Base-by-base conservation (phyloP, 306 rosid genomes). In the Alnus rubra region DNA sequence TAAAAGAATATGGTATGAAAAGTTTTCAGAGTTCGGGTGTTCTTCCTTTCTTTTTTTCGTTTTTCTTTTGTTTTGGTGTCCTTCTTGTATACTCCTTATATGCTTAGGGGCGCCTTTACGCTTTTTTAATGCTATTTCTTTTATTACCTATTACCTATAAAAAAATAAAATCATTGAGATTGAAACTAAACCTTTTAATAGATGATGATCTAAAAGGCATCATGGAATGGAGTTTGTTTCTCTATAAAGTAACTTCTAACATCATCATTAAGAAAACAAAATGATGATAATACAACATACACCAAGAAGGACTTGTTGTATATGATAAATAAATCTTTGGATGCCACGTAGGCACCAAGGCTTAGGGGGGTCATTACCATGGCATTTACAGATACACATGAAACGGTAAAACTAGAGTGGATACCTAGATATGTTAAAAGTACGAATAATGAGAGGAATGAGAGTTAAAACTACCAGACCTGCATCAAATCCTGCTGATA, bases 401-500 rank as follows among this genome's bases (percentile, higher is more conserved):
- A 70, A 56, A 5, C 4, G 49, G 51, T 33, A 60, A 54, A 72
- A 9, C 9, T 44, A 19, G 19, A 33, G 23, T 63, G 19, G 35
- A 63, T 2, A 47, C 15, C 33, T 12, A 60, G 39, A 35, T 10
- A 33, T 1, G 47, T 14, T 13, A n/a, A 1, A 63, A 64, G 70
- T 14, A 73, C n/a, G n/a, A 72, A 45, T 19, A 7, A 39, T 2
- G 52, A 56, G 50, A 33, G 33, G 58, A 45, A 58, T 8, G 5
- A 73, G 2, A 60, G 13, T 16, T 51, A 47, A 67, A 59, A 16
- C 51, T 55, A 77, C 47, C 67, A 74, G 28, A 95, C 99, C 99
- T 87, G 99, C 99, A 88, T 95, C 99, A 84, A 93, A 95, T 76
- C 99, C 98, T 35, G 99, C 99, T 75, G 99, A 95, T 71, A 95